A percentile compares a stretch with the other conserved stretches of the same genome.
Evolutionary conservation across 495 filamentous ascomycete genomes (phyloP).

Genomic region (Chaetomium cochliodes): DNA sequence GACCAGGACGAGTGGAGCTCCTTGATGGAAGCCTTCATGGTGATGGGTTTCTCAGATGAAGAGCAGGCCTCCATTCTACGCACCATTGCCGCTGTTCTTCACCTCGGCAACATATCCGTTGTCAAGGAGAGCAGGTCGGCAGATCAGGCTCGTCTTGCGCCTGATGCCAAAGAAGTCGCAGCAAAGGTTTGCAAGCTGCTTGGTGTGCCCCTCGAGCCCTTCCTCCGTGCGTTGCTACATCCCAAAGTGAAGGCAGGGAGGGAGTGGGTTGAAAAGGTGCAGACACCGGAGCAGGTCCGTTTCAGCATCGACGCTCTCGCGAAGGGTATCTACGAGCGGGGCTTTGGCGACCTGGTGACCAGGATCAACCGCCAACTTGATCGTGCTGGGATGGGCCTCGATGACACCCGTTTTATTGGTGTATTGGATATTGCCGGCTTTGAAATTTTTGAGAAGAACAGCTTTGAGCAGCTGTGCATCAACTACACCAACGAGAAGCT

Average conservation of each 20-base stretch:
- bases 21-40: constrained; percentile 85
- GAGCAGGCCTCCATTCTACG: constrained; percentile 81
- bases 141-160: constrained; percentile 82
- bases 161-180: constrained; percentile 67
- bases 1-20: constrained; percentile 88
- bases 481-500: constrained; percentile 99
- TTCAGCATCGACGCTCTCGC: constrained; percentile 86
- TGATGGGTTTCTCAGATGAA: constrained; percentile 90
- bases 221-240: constrained; percentile 84
- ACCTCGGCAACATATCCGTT: constrained; percentile 88
- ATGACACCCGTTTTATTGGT: constrained; percentile 93
- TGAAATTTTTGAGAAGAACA: constrained; percentile 97
- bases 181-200: constrained; percentile 78
- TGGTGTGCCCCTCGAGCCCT: constrained; percentile 78
- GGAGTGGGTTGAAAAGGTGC: constrained; percentile 97
- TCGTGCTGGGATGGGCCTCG: constrained; percentile 68
- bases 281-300: constrained; percentile 93
- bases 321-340: constrained; percentile 96
- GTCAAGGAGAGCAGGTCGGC: constrained; percentile 83
- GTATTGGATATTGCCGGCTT: constrained; percentile 99
- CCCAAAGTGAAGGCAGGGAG: constrained; percentile 91
- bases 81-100: constrained; percentile 86
- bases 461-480: constrained; percentile 98
- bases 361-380: constrained; percentile 92
- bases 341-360: constrained; percentile 87